Conservation (phyloP, 345 rosid genomes). For the Pseudoturritis turrita region DNA sequence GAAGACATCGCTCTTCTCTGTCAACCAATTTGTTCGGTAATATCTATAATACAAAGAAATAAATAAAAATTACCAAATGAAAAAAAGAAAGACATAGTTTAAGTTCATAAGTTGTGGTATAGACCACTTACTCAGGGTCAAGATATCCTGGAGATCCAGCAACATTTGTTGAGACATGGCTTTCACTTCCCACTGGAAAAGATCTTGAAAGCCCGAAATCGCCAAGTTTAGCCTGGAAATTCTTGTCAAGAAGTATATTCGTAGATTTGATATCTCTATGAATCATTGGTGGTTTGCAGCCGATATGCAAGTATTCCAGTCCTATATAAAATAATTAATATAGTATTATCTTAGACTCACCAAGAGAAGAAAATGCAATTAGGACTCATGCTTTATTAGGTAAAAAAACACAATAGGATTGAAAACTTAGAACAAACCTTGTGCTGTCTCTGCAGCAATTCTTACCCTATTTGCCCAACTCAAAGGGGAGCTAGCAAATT, state of each 20-base stretch:
- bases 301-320: background rate
- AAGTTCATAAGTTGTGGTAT: background rate
- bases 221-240: background rate
- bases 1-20: no score
- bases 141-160: background rate
- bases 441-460: no score
- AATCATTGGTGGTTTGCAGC: no score
- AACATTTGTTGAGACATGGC: background rate
- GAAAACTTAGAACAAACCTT: no score
- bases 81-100: background rate
- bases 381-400: no score
- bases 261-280: background rate
- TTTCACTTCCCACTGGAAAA: background rate
- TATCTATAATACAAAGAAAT: background rate
- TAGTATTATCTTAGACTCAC: no score
- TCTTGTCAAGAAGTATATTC: background rate
- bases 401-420: no score
- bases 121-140: background rate
- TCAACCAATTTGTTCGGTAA: background rate
- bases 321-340: background rate
- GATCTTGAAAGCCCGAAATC: slow-evolving; percentile 9
- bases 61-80: background rate
- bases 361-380: no score
- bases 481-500: no score
- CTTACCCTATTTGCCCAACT: no score